Base-by-base conservation (phyloP, 2,329 filamentous ascomycete species). In the Ophiostoma angusticollis region DNA sequence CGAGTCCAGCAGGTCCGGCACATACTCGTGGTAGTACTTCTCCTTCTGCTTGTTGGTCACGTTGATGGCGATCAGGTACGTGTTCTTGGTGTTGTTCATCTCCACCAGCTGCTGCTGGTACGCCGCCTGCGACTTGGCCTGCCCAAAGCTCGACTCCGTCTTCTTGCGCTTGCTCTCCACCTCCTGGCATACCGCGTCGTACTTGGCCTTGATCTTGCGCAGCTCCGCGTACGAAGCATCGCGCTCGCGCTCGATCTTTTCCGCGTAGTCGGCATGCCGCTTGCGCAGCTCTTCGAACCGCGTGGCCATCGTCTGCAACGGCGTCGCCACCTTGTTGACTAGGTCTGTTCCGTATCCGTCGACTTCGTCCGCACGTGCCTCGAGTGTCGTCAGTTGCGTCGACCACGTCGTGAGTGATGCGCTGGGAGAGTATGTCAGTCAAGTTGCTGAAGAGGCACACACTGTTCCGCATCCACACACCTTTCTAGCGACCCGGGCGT, bases 71-170 rank as follows among this genome's bases (percentile, higher is more conserved):
- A 98, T 94, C 45, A 98, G 65, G 55, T 98, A 98, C n/a, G 83
- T 86, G 58, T 98, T 98, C 68, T 98, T 98, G 58, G 81, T 73
- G 56, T 98, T 98, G 61, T 91, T 84, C 91, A 96, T 96, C 50
- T 98, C 91, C 44, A 79, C 64, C 44, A 93, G 70, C 59, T 96
- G 89, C 56, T 94, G 85, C 53, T 93, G 84, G 60, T 93, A 98
- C 27, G 84, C 78, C 55, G 76, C 80, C 55, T 94, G 84, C 7
- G 89, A 86, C 64, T 95, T 98, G 46, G 75, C 65, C 63, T 94
- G 95, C 58, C 96, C 89, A 54, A 91, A 93, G n/a, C 86, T 78
- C 33, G 81, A 81, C 53, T 98, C 91, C 36, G 82, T 78, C 70
- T 98, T 98, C 66, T 95, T 96, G 53, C 91, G 80, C 58, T 81